Evolutionary conservation across 768 basidiomycete genomes (phyloP).

Genomic region (Tulasnella sp.): DNA sequence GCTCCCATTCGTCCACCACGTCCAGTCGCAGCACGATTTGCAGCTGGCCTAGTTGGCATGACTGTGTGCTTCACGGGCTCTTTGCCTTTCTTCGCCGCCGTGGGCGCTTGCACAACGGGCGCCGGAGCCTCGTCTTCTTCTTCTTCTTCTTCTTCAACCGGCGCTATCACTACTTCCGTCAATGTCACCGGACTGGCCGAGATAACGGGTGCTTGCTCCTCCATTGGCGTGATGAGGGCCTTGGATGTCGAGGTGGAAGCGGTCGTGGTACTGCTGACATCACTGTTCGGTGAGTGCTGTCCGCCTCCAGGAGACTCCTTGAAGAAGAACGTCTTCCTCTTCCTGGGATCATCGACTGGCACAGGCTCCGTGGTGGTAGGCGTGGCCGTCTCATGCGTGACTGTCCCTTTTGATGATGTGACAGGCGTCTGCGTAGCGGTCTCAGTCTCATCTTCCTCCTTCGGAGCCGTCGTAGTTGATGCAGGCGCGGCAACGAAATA

Average conservation of each 20-base stretch:
- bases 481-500: conserved; percentile 1
- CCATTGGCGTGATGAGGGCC: neutral
- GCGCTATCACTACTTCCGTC: neutral
- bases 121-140: too few species aligned
- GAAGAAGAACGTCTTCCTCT: conserved; percentile 15
- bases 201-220: neutral
- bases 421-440: conserved; percentile 12
- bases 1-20: neutral
- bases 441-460: neutral
- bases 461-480: neutral
- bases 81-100: conserved; percentile 11
- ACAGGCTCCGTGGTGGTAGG: conserved; percentile 3
- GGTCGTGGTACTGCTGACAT: neutral
- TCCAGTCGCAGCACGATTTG: neutral
- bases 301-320: conserved; percentile 15
- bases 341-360: conserved; percentile 10
- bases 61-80: neutral
- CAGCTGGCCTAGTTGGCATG: neutral
- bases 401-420: conserved; percentile 8
- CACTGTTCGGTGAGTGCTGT: neutral
- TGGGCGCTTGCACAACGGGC: neutral
- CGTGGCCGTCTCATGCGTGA: conserved; percentile 20
- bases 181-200: neutral
- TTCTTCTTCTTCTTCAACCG: too few species aligned
- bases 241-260: neutral